Percentiles rank a stretch among this genome's conserved stretches.
phyloP scores from a whole-genome alignment of 306 rosid genomes.

The Cyamopsis tetragonoloba region DNA sequence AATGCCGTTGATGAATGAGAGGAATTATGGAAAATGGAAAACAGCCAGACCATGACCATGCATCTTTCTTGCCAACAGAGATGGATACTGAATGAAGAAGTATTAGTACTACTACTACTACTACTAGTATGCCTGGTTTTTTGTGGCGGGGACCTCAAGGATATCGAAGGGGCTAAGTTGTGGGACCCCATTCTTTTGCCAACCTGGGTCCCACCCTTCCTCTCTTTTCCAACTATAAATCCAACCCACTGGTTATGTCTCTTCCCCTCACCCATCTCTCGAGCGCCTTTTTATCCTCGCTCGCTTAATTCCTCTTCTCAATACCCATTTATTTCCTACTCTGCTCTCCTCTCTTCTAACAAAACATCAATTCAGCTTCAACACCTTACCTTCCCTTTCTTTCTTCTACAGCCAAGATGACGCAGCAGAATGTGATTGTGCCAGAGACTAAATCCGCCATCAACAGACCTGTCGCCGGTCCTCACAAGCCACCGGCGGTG shows the following conservation, averaged over 20 bases:
- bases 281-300: neutral
- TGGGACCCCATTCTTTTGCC: slow-evolving; percentile 21
- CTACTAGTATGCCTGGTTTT: too few relatives aligned
- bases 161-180: slow-evolving; percentile 18
- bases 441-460: slow-evolving; percentile 39
- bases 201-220: slow-evolving; percentile 33
- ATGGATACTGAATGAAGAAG: too few relatives aligned
- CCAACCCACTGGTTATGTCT: neutral
- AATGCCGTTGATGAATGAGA: too few relatives aligned
- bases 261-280: slow-evolving; percentile 38
- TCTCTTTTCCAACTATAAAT: slow-evolving; percentile 48
- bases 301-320: neutral
- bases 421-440: slow-evolving; percentile 68
- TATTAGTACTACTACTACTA: too few relatives aligned
- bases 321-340: too few relatives aligned
- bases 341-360: neutral
- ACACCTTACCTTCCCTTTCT: neutral
- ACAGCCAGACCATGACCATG: too few relatives aligned
- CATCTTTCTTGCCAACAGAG: too few relatives aligned
- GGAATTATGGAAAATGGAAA: neutral
- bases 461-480: slow-evolving; percentile 32
- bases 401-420: slow-evolving; percentile 48
- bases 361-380: neutral
- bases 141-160: slow-evolving; percentile 48
- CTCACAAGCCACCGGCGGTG: slow-evolving; percentile 50